Conservation (phyloP, 106 monocot species). For the Amphibolis antarctica region DNA sequence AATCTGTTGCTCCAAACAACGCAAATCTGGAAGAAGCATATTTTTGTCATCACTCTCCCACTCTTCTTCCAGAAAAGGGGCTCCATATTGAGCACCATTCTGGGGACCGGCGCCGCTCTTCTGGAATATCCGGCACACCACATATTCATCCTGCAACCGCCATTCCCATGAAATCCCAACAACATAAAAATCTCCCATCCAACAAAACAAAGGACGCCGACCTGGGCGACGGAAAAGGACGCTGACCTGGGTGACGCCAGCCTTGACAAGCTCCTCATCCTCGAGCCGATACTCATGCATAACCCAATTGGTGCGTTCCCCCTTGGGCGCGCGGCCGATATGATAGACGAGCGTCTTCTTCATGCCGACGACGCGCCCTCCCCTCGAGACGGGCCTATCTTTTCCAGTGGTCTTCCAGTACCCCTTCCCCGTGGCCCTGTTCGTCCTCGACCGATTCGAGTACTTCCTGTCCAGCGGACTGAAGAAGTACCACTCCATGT, state of each 20-base stretch:
- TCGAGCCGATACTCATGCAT: constrained; percentile 46
- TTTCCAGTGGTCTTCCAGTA: constrained; percentile 95
- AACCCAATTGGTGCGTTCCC: constrained; percentile 53
- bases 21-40: background rate
- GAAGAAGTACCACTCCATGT: constrained; percentile 86
- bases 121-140: constrained; percentile 78
- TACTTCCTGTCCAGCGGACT: constrained; percentile 65
- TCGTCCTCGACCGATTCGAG: constrained; percentile 55
- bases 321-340: constrained; percentile 46
- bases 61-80: constrained; percentile 59
- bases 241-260: constrained; percentile 17
- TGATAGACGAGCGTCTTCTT: constrained; percentile 90
- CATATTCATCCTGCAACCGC: constrained; percentile 46
- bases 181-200: background rate
- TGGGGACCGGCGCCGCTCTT: constrained; percentile 69
- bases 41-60: constrained; percentile 33
- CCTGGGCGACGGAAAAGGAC: background rate
- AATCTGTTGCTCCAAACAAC: background rate
- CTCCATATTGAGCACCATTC: constrained; percentile 77
- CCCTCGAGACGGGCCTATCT: constrained; percentile 38
- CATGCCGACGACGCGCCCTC: constrained; percentile 33
- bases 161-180: background rate
- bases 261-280: constrained; percentile 17
- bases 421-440: constrained; percentile 50
- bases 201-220: background rate